A percentile compares a stretch with the other conserved stretches of the same genome.
Evolutionary conservation across 2,329 filamentous ascomycete species (phyloP).

Genomic region (Aspergillus versicolor): DNA sequence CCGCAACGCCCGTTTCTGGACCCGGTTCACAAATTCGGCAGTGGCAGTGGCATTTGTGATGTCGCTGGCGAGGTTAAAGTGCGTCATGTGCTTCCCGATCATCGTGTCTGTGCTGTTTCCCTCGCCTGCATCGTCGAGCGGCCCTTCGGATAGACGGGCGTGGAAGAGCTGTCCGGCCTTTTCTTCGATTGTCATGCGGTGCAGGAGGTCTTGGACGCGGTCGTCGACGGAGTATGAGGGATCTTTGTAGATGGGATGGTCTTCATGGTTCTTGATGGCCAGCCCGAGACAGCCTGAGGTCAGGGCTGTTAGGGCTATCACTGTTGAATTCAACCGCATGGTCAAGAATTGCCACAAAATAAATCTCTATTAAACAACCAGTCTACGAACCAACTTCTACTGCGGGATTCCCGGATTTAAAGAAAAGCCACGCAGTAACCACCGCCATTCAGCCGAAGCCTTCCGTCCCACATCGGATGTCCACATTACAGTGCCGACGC

Average conservation of each 20-base stretch:
- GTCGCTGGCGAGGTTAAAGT: conserved; percentile 1
- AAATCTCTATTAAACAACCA: too few relatives aligned
- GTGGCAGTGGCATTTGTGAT: neutral
- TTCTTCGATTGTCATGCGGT: conserved; percentile 4
- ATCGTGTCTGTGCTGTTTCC: neutral
- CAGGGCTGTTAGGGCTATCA: neutral
- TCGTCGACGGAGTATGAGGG: neutral
- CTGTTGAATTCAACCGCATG: neutral
- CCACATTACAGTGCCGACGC: too few relatives aligned
- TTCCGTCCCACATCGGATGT: too few relatives aligned
- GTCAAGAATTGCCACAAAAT: neutral
- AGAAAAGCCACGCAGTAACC: too few relatives aligned
- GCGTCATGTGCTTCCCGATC: neutral
- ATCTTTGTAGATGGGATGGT: neutral
- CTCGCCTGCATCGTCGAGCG: neutral
- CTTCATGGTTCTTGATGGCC: neutral
- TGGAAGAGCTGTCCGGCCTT: conserved; percentile 5
- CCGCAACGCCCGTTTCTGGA: neutral
- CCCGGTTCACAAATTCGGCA: neutral
- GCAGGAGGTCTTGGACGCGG: neutral
- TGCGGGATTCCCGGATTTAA: too few relatives aligned
- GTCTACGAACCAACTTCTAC: too few relatives aligned
- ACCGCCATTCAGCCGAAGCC: too few relatives aligned
- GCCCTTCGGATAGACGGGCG: neutral
- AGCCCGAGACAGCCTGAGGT: neutral